Conservation (phyloP, 768 basidiomycete species). For the Ramaria sp. region DNA sequence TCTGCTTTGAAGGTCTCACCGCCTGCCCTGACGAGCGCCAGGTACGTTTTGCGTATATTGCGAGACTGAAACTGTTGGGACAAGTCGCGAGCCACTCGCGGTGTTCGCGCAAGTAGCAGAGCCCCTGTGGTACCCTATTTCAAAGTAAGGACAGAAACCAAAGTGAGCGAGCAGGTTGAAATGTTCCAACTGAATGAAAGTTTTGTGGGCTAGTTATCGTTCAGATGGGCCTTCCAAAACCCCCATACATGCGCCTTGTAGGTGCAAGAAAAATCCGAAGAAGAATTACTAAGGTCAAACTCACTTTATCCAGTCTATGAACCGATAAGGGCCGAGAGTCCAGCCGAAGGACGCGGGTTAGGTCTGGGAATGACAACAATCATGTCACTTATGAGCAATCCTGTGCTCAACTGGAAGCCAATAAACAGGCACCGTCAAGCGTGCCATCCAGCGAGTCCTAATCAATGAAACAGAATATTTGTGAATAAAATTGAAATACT, state of each 20-base stretch:
- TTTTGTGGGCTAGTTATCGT: background rate
- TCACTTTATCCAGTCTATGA: slow-evolving; percentile 60
- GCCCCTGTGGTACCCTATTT: slow-evolving; percentile 52
- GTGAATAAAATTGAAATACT: no score
- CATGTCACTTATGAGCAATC: background rate
- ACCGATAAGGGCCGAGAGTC: slow-evolving; percentile 34
- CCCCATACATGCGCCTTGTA: no score
- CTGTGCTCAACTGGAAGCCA: background rate
- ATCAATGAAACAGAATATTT: slow-evolving; percentile 14
- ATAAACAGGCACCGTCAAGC: slow-evolving; percentile 5
- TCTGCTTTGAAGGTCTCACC: slow-evolving; percentile 31
- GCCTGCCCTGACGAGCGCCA: slow-evolving; percentile 52
- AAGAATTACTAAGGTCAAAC: background rate
- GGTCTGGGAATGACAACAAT: slow-evolving; percentile 13
- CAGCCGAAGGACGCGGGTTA: slow-evolving; percentile 23
- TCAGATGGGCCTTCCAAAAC: no score
- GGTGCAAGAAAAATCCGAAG: no score
- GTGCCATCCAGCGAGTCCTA: slow-evolving; percentile 16
- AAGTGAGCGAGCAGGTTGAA: background rate
- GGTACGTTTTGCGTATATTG: slow-evolving; percentile 45
- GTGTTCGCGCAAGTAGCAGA: slow-evolving; percentile 42
- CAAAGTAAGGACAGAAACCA: background rate
- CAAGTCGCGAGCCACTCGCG: slow-evolving; percentile 33
- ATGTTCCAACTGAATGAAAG: background rate
- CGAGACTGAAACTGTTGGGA: slow-evolving; percentile 43